Evolutionary conservation across 169 alveolate species (phyloP), one percentile per base, ranked within the genome.

Genomic region (Theileria annulata): DNA sequence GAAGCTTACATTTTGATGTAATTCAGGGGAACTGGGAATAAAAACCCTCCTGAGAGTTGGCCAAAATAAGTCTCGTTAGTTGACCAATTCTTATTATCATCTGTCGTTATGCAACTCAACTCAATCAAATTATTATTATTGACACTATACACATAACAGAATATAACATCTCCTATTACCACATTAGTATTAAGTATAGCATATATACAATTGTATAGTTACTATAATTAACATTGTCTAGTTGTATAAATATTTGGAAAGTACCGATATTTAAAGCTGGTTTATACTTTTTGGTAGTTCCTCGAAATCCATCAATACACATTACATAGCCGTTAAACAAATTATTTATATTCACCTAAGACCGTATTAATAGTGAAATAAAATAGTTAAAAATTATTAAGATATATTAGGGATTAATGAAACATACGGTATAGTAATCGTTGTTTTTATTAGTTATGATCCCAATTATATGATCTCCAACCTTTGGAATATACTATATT

Each of bases 401-500:
- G 17, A 49, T 49, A 17, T 17, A 49, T 49, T 49, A 17, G 59
- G 17, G n/a, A n/a, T n/a, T n/a, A 35, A 3, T 54, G 4, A 5
- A 4, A 54, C 23, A n/a, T 21, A 82, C 86, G 31, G 85, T 84
- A 69, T 83, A 90, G 63, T 73, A 86, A 74, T 90, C 94, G 59
- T 67, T 31, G 59, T 86, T 90, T 42, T 90, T 87, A 10, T 88
- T 60, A 33, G 79, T 85, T n/a, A 90, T 82, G 23, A 90, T 81
- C 10, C 92, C 94, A 25, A 90, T 69, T 15, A 90, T 91, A 54
- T 84, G 88, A 70, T 90, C 94, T 12, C 94, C 94, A 30, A 83
- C 86, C 51, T 66, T 90, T 48, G 94, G 94, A 48, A 77, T 70
- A 71, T 90, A 90, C 88, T 80, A 58, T 25, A 19, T 13, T 17